Base-by-base conservation (phyloP, 1,284 basidiomycete species). In the Sparassis latifolia region DNA sequence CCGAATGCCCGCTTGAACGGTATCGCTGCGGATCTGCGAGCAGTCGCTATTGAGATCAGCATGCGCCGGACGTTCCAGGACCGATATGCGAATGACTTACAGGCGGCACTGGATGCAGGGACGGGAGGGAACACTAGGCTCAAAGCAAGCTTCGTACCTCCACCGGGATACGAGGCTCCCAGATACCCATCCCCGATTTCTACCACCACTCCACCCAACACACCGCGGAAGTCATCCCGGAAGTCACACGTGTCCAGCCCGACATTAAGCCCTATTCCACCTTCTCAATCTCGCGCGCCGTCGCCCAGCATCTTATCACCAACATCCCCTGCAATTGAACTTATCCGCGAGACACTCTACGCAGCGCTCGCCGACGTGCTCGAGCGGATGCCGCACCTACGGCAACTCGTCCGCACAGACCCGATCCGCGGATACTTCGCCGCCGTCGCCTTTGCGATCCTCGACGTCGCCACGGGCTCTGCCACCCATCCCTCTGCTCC, bases 261-360 rank as follows among this genome's bases (percentile, higher is more conserved):
- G 32, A 54, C 52, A 27, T 52, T 32, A 48, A 52, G 47, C 47
- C 42, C 45, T 44, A 45, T 39, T 10, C 50, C 45, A 31, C 49
- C 58, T 31, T 47, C 52, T 28, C 48, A 51, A 7, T 50, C 51
- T 2, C 51, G 48, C 35, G 48, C 52, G 27, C 58, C 60, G 28
- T 73, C 76, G 0, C 79, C 79, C 0, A 62, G 70, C 3, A 68
- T 86, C 45, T 71, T 87, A 45, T 65, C 78, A 0, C 70, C 74
- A 4, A 64, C 75, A 37, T 70, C 79, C 4, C 84, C 86, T 0
- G 79, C 79, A 0, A 82, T 90, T 53, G 78, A 82, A 53, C 75
- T 86, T 61, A 89, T 91, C 53, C 83, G 89, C 33, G 88, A 91
- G 64, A 90, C 88, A 0, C 75, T 92, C 3, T 92, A 90, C 65